Conservation (phyloP, 2,329 filamentous ascomycete species). For the Pleurostoma richardsiae region DNA sequence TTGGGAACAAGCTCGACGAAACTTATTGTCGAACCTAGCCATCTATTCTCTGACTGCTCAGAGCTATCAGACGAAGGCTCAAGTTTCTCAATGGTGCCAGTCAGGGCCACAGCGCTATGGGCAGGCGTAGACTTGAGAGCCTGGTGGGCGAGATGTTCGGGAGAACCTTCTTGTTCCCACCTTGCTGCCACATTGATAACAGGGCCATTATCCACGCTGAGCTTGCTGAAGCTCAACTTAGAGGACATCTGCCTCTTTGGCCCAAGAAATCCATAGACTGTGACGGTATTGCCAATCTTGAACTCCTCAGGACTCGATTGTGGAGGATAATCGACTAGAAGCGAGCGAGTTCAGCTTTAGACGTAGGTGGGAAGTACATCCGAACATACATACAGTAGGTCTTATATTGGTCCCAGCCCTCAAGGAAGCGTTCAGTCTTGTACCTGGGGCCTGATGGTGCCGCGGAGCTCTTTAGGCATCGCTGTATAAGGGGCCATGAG, state of each 20-base stretch:
- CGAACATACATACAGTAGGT: conserved; percentile 28
- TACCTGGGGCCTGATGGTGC: no score
- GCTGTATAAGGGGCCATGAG: no score
- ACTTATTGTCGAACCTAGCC: background rate
- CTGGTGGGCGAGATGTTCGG: conserved; percentile 27
- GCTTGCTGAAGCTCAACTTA: conserved; percentile 65
- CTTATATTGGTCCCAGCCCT: conserved; percentile 31
- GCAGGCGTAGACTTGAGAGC: conserved; percentile 39
- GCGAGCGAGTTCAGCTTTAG: background rate
- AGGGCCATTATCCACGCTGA: conserved; percentile 23
- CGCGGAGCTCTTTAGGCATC: no score
- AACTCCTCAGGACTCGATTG: conserved; percentile 19
- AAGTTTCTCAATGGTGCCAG: conserved; percentile 27
- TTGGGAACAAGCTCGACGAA: conserved; percentile 56
- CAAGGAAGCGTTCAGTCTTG: no score
- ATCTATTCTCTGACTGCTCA: background rate
- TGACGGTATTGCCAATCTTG: conserved; percentile 33
- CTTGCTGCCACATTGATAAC: conserved; percentile 35
- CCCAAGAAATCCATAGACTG: conserved; percentile 67
- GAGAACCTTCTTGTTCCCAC: conserved; percentile 28
- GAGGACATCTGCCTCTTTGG: conserved; percentile 63
- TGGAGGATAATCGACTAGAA: conserved; percentile 20
- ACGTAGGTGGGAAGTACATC: no score
- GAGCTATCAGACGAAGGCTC: conserved; percentile 1
- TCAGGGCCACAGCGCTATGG: conserved; percentile 48